phyloP scores from a whole-genome alignment of 73 alveolate genomes.

The Vitrella brassicaformis region DNA sequence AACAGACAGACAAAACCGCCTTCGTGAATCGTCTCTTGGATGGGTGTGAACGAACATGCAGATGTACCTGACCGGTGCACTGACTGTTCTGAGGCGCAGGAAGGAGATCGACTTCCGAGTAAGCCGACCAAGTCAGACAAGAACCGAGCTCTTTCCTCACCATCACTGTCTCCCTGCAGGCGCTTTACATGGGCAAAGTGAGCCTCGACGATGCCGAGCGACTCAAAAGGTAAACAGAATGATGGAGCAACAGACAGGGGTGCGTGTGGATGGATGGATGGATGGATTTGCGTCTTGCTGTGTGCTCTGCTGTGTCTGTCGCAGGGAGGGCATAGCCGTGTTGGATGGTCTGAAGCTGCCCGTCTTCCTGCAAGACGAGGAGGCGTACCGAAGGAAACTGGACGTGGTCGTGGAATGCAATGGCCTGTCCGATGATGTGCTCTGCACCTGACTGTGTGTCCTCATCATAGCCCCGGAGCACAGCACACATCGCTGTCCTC shows the following conservation, averaged over 20 bases:
- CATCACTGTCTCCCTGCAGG: no score
- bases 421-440: neutral
- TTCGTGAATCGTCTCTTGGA: neutral
- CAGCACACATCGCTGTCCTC: no score
- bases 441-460: no score
- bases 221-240: neutral
- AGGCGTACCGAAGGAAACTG: slow-evolving; percentile 23
- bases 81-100: slow-evolving; percentile 33
- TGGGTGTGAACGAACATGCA: neutral
- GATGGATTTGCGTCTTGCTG: neutral
- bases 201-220: slow-evolving; percentile 31
- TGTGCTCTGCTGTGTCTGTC: neutral
- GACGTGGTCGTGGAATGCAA: slow-evolving; percentile 6
- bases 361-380: slow-evolving; percentile 41
- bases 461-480: no score
- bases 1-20: neutral
- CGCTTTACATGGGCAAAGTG: slow-evolving; percentile 31
- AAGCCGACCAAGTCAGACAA: no score
- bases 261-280: no score
- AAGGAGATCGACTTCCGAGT: slow-evolving; percentile 30
- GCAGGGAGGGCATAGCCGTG: slow-evolving; percentile 11
- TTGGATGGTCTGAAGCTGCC: slow-evolving; percentile 20
- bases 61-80: slow-evolving; percentile 43
- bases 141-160: no score
- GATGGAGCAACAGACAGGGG: no score